Conservation (phyloP, 768 basidiomycete species). For the Suillus paluster region DNA sequence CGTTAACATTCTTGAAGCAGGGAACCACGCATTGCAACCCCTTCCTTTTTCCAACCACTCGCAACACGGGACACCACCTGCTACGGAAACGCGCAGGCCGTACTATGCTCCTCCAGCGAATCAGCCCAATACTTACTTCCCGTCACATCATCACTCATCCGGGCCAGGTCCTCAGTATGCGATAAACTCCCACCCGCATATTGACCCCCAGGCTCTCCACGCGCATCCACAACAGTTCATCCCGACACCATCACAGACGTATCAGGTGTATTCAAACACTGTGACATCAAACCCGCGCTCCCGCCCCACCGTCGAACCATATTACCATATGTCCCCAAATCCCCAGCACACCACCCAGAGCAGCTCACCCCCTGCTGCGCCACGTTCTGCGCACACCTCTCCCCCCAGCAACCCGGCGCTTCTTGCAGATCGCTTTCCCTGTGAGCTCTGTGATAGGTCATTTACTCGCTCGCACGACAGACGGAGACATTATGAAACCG, state of each 20-base stretch:
- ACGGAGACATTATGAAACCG: constrained; percentile 80
- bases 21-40: constrained; percentile 21
- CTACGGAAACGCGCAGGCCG: constrained; percentile 25
- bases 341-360: constrained; percentile 34
- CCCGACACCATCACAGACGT: constrained; percentile 52
- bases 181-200: constrained; percentile 14
- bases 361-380: constrained; percentile 3
- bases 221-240: constrained; percentile 43
- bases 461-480: constrained; percentile 84
- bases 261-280: constrained; percentile 38
- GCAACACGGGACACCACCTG: constrained; percentile 17
- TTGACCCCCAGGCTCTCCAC: constrained; percentile 20
- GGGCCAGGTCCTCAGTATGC: background rate
- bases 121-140: constrained; percentile 15
- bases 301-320: constrained; percentile 40
- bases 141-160: constrained; percentile 15
- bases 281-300: constrained; percentile 29
- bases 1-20: constrained; percentile 26
- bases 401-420: constrained; percentile 28
- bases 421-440: constrained; percentile 67
- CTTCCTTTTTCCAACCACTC: constrained; percentile 26
- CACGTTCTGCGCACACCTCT: constrained; percentile 22
- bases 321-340: constrained; percentile 45
- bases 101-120: constrained; percentile 16
- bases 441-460: constrained; percentile 76